These are phyloP conservation scores for Xylaria sp. DNA, from an alignment of 2,329 filamentous ascomycete species.

Conservation along the genomic window DNA sequence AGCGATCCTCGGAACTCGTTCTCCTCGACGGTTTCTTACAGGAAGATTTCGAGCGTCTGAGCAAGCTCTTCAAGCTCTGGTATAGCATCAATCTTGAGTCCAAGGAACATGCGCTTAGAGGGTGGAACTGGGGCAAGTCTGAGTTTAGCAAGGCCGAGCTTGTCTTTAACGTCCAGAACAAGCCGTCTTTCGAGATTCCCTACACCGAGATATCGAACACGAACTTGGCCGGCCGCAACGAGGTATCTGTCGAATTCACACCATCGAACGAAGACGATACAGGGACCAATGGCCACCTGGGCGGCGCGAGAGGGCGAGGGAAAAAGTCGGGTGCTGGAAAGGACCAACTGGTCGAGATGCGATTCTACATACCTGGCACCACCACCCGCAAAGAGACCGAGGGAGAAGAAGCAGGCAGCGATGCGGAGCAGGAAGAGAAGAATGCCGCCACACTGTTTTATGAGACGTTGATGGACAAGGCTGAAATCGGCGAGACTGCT, in stretches of 20 bases:
- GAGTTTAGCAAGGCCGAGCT: constrained; percentile 96
- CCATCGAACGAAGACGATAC: constrained; percentile 73
- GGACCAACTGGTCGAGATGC: constrained; percentile 97
- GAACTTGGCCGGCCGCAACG: constrained; percentile 95
- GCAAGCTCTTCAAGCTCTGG: constrained; percentile 97
- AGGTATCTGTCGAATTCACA: constrained; percentile 94
- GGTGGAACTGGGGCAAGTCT: constrained; percentile 99
- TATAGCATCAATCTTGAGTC: constrained; percentile 92
- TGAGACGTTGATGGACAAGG: constrained; percentile 96
- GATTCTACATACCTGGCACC: constrained; percentile 95
- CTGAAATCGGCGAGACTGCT: constrained; percentile 98
- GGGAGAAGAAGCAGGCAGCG: constrained; percentile 74
- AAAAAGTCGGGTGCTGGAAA: constrained; percentile 88
- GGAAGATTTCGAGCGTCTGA: constrained; percentile 89
- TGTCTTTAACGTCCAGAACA: constrained; percentile 94
- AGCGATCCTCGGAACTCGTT: constrained; percentile 81
- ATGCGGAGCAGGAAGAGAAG: constrained; percentile 78
- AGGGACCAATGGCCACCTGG: constrained; percentile 73
- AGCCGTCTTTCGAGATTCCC: constrained; percentile 93
- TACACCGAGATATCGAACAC: constrained; percentile 98
- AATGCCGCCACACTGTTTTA: constrained; percentile 98
- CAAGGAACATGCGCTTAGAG: constrained; percentile 91
- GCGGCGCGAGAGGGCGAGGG: constrained; percentile 75
- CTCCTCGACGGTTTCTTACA: constrained; percentile 95
- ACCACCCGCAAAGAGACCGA: constrained; percentile 78